Conservation (phyloP, 73 alveolate species). For the Paramecium octaurelia region DNA sequence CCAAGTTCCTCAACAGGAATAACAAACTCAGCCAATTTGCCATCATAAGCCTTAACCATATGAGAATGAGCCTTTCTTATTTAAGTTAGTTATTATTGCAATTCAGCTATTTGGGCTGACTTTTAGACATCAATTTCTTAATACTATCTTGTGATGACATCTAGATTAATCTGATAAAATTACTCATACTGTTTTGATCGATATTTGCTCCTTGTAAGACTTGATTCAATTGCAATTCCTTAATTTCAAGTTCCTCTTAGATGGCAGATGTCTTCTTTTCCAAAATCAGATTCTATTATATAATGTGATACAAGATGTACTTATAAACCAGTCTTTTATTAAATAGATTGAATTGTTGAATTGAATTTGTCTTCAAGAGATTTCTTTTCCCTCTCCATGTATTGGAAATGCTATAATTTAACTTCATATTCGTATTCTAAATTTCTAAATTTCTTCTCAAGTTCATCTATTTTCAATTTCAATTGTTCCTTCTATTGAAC, state of each 20-base stretch:
- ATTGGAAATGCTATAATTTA: conserved; percentile 85
- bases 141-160: conserved; percentile 84
- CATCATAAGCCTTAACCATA: conserved; percentile 99
- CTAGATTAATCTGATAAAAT: conserved; percentile 40
- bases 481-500: conserved; percentile 78
- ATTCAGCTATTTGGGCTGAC: conserved; percentile 90
- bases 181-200: conserved; percentile 81
- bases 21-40: conserved; percentile 96
- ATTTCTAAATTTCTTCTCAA: conserved; percentile 78
- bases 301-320: not conserved
- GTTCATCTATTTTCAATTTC: conserved; percentile 74
- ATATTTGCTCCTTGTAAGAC: conserved; percentile 90
- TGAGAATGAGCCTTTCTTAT: conserved; percentile 98
- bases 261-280: conserved; percentile 93
- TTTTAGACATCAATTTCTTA: conserved; percentile 96
- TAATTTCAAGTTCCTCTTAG: conserved; percentile 92
- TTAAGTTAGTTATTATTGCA: conserved; percentile 92
- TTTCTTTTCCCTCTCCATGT: conserved; percentile 89
- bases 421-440: conserved; percentile 96
- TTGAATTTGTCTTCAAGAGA: conserved; percentile 88
- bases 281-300: conserved; percentile 66
- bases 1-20: conserved; percentile 99
- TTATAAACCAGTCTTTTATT: conserved; percentile 92
- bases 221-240: conserved; percentile 93
- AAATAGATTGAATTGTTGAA: conserved; percentile 84